These are phyloP conservation scores for Boletellus sp. DNA, from an alignment of 768 basidiomycete genomes.

Conservation along the genomic window DNA sequence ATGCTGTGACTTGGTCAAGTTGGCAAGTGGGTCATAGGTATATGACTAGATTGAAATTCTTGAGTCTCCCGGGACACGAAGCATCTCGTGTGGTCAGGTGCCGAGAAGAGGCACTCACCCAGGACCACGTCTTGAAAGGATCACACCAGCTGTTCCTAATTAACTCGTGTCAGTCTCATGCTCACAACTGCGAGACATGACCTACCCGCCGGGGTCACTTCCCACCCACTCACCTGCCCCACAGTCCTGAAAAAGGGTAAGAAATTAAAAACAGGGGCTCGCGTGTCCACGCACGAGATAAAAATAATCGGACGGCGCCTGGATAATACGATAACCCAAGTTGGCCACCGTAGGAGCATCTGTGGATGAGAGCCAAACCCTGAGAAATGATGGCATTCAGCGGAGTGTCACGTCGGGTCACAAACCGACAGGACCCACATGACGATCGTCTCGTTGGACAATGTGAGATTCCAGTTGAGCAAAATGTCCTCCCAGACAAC, in stretches of 20 bases:
- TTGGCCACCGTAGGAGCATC: constrained; percentile 38
- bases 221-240: constrained; percentile 49
- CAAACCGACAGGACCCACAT: constrained; percentile 23
- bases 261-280: neutral
- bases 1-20: constrained; percentile 35
- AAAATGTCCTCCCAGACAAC: constrained; percentile 80
- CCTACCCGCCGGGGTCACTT: constrained; percentile 29
- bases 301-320: constrained; percentile 50
- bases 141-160: constrained; percentile 45
- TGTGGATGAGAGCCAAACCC: constrained; percentile 46
- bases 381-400: constrained; percentile 6
- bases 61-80: neutral
- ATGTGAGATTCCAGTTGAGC: constrained; percentile 35
- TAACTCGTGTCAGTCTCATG: neutral
- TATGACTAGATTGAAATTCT: neutral
- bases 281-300: constrained; percentile 37
- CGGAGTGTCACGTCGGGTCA: neutral
- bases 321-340: constrained; percentile 42
- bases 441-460: constrained; percentile 41
- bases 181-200: too few species aligned
- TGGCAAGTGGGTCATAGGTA: constrained; percentile 48
- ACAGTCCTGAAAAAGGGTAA: constrained; percentile 33
- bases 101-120: constrained; percentile 28
- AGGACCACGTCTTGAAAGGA: constrained; percentile 51
- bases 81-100: too few species aligned